These are phyloP conservation scores for Ophiostoma pallidulum DNA, from an alignment of 2,329 filamentous ascomycete species.

Conservation along the genomic window DNA sequence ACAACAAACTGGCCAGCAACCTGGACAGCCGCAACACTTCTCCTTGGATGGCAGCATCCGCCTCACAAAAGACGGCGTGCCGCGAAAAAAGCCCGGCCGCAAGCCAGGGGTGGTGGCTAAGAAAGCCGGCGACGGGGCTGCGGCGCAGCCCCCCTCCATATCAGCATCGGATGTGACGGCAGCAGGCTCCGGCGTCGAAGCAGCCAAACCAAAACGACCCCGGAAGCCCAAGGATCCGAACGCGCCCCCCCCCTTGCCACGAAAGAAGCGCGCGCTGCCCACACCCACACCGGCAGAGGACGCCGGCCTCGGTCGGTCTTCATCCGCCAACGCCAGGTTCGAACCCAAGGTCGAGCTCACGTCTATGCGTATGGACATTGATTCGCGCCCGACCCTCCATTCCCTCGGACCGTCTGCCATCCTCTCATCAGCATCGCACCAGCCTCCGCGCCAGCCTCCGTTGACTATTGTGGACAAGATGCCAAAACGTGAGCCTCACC, in stretches of 20 bases:
- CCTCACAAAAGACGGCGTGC: constrained; percentile 48
- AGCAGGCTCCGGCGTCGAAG: constrained; percentile 26
- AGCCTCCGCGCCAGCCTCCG: constrained; percentile 12
- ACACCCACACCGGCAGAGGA: not conserved
- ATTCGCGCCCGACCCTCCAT: constrained; percentile 21
- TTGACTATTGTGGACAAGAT: constrained; percentile 31
- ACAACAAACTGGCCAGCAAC: constrained; percentile 12
- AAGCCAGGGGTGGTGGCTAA: constrained; percentile 46
- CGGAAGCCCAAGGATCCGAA: constrained; percentile 52
- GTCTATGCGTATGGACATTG: constrained; percentile 28
- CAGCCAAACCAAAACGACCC: constrained; percentile 41
- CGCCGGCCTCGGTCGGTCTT: constrained; percentile 4
- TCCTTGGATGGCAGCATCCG: constrained; percentile 36
- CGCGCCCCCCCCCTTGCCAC: constrained; percentile 42
- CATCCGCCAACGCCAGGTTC: constrained; percentile 9
- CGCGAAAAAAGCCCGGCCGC: constrained; percentile 54
- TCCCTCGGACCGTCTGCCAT: constrained; percentile 15
- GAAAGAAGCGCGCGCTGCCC: constrained; percentile 43
- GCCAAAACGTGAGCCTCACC: constrained; percentile 42
- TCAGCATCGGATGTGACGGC: too few relatives aligned
- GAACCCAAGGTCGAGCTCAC: constrained; percentile 28
- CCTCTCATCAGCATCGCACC: constrained; percentile 23
- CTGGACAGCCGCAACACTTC: not conserved
- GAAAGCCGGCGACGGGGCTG: constrained; percentile 15
- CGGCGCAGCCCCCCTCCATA: constrained; percentile 24